phyloP scores from a whole-genome alignment of 1,284 basidiomycete genomes.

The Athelia sp. region DNA sequence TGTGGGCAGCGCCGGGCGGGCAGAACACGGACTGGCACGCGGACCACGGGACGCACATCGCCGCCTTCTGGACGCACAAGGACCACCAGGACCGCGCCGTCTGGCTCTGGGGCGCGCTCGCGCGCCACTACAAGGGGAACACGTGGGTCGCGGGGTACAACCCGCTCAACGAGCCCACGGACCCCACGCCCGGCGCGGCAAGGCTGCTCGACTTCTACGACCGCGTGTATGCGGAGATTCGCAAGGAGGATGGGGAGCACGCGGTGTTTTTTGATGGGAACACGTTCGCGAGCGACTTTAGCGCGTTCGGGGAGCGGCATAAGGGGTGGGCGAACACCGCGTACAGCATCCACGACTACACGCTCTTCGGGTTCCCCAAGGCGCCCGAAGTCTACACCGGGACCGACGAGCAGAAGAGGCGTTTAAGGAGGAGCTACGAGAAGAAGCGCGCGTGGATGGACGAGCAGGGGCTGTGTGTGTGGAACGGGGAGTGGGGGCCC shows the following conservation, averaged over 20 bases:
- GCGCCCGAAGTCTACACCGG: conserved; percentile 52
- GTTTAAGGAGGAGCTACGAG: conserved; percentile 51
- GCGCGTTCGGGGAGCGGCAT: conserved; percentile 54
- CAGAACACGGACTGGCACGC: conserved; percentile 55
- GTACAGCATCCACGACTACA: conserved; percentile 76
- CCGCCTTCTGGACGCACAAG: conserved; percentile 68
- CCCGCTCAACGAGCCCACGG: conserved; percentile 73
- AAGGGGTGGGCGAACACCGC: conserved; percentile 60
- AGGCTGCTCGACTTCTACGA: conserved; percentile 57
- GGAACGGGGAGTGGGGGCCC: conserved; percentile 77
- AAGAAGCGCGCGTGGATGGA: conserved; percentile 72
- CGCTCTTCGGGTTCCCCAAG: conserved; percentile 64
- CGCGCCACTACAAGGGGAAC: conserved; percentile 60
- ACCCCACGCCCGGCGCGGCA: conserved; percentile 33
- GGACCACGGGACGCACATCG: conserved; percentile 49
- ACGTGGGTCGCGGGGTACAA: conserved; percentile 72
- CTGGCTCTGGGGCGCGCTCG: conserved; percentile 68
- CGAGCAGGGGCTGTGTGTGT: conserved; percentile 56
- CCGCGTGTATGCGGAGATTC: conserved; percentile 58
- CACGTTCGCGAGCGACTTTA: conserved; percentile 74
- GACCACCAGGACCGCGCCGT: conserved; percentile 73
- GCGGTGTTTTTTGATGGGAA: conserved; percentile 68
- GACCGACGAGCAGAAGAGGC: conserved; percentile 45
- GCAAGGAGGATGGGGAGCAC: conserved; percentile 60
- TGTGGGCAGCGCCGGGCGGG: conserved; percentile 52